A percentile compares a stretch with the other conserved stretches of the same genome.
Conservation (phyloP, 148 eudicot genomes). For the Arbutus unedo region DNA sequence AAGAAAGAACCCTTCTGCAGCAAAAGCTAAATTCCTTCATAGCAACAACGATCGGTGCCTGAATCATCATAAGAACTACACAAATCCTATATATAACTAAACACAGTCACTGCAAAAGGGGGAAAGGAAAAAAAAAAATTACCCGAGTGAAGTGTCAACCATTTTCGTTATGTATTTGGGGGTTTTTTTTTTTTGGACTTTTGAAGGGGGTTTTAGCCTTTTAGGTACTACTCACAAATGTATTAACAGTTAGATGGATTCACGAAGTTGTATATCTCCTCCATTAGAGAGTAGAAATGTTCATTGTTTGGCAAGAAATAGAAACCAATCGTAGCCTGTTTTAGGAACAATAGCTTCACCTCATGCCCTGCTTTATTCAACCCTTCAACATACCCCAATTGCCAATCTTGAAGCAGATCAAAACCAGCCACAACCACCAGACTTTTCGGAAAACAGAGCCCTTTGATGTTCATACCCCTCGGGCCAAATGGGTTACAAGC, state of each 20-base stretch:
- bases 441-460: slow-evolving; percentile 50
- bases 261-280: slow-evolving; percentile 59
- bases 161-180: slow-evolving; percentile 21
- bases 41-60: no score
- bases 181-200: no score
- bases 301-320: slow-evolving; percentile 85
- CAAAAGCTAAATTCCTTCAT: background rate
- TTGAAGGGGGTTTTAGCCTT: slow-evolving; percentile 17
- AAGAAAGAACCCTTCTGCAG: background rate
- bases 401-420: slow-evolving; percentile 87
- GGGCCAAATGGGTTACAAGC: slow-evolving; percentile 87
- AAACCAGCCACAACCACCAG: slow-evolving; percentile 71
- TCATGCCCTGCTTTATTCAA: slow-evolving; percentile 44
- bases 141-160: slow-evolving; percentile 25
- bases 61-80: background rate
- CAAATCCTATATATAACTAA: slow-evolving; percentile 21
- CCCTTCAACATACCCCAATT: slow-evolving; percentile 65
- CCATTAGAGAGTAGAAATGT: slow-evolving; percentile 60
- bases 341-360: slow-evolving; percentile 48
- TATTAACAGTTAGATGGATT: slow-evolving; percentile 37
- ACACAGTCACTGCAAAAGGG: slow-evolving; percentile 18
- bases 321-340: slow-evolving; percentile 82
- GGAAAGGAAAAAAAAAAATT: slow-evolving; percentile 1
- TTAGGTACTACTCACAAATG: background rate
- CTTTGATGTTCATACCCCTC: slow-evolving; percentile 31